Base-by-base conservation (phyloP, 352 stramenopile species). In the Phytophthora pini region DNA sequence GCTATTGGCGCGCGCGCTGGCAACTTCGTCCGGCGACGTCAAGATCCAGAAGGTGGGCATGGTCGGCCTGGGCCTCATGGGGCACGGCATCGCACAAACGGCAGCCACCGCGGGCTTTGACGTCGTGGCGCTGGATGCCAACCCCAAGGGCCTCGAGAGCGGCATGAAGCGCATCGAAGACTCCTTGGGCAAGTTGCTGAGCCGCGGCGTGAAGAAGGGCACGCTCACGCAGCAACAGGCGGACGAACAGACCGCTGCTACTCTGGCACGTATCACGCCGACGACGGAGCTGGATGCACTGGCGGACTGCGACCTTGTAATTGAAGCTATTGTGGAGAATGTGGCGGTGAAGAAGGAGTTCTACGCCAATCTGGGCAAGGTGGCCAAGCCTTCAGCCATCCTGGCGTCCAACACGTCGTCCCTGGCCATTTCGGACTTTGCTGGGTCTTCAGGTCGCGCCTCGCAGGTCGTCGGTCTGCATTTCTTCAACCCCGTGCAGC, bases 261-360 rank as follows among this genome's bases (percentile, higher is more conserved):
- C 88, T 20, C 67, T 97, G 46, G 79, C 65, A 24, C 82, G 79
- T 24, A 95, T 99, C 71, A 87, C 68, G 12, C 97, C 91, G 41
- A 98, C 95, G 4, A 97, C 93, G 11, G 82, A 98, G 59, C 74
- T 93, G 32, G 72, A 82, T 54, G 89, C 85, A 31, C 76, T 99
- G 13, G 72, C 74, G 12, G 90, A 98, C 65, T 97, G 87, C 32
- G 96, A 99, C 73, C 85, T 99, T 26, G 88, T 99, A 38, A 97
- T 99, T 13, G 97, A 99, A 56, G 97, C 97, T n/a, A 98, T 99
- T 41, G 90, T 98, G 58, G 97, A 99, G 69, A 98, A 99, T 62
- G 89, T 98, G 39, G 83, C 98, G 46, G 76, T 98, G 9, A 97
- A 97, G 77, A 89, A 96, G 56, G 74, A 87, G 27, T 93, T 98